These are phyloP conservation scores for Daedalea quercina DNA, from an alignment of 768 basidiomycete species.

Conservation along the genomic window DNA sequence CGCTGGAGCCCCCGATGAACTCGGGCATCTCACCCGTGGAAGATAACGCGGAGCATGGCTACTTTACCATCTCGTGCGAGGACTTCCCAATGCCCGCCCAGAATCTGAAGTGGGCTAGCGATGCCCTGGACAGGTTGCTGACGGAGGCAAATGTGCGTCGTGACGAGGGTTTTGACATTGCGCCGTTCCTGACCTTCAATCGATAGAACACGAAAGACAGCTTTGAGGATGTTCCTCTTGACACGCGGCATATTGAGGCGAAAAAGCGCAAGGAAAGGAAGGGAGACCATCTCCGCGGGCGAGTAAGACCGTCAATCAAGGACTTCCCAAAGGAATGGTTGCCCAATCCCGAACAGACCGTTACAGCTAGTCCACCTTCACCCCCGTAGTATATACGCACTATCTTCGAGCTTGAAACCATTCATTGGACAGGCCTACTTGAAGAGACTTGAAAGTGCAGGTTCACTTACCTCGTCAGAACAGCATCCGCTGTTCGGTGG, in stretches of 20 bases:
- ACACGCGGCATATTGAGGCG: constrained; percentile 71
- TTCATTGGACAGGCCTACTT: too few species aligned
- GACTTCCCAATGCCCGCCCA: constrained; percentile 73
- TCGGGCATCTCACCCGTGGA: constrained; percentile 46
- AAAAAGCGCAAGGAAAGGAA: constrained; percentile 66
- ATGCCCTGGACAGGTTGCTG: constrained; percentile 73
- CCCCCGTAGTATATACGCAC: too few species aligned
- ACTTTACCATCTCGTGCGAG: constrained; percentile 87
- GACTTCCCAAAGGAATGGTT: constrained; percentile 90
- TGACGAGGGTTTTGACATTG: background rate
- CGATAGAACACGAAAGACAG: constrained; percentile 34
- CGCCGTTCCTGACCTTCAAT: background rate
- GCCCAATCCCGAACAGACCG: constrained; percentile 25
- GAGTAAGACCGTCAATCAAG: constrained; percentile 54
- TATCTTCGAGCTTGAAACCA: too few species aligned
- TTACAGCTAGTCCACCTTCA: background rate
- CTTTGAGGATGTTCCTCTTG: constrained; percentile 69
- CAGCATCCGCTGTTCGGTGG: too few species aligned
- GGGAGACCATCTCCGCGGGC: constrained; percentile 54
- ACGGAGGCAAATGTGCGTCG: constrained; percentile 77
- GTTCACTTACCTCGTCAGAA: too few species aligned
- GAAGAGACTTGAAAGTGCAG: too few species aligned
- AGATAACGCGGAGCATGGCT: constrained; percentile 59
- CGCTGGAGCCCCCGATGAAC: constrained; percentile 62
- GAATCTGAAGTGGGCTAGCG: constrained; percentile 95